Evolutionary conservation across 176 grass and related monocot genomes (phyloP).

Genomic region (Carex parvula): DNA sequence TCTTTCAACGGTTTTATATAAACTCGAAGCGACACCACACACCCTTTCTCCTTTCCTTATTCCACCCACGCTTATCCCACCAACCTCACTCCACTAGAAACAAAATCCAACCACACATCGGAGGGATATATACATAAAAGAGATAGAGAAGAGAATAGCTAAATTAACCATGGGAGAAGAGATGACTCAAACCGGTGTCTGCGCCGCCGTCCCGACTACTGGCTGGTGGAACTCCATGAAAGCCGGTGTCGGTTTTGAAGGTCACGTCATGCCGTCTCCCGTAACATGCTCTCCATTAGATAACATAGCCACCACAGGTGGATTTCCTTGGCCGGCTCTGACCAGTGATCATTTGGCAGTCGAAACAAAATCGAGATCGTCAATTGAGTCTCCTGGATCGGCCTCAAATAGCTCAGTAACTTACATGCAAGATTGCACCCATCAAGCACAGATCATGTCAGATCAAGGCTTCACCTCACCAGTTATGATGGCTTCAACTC

Average conservation of each 20-base stretch:
- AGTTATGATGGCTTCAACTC: constrained; percentile 24
- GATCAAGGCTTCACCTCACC: constrained; percentile 24
- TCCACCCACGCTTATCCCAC: constrained; percentile 28
- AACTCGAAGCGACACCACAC: constrained; percentile 12
- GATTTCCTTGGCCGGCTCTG: background rate
- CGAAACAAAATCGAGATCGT: constrained; percentile 19
- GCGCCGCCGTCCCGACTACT: background rate
- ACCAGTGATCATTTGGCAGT: background rate
- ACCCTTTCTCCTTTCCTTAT: constrained; percentile 24
- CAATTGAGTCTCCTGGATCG: constrained; percentile 18
- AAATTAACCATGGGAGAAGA: constrained; percentile 25
- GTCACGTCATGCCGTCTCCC: constrained; percentile 4
- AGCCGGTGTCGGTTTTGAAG: constrained; percentile 15
- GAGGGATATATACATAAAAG: background rate
- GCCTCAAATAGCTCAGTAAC: constrained; percentile 21
- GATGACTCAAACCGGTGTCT: constrained; percentile 10
- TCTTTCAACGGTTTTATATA: constrained; percentile 28
- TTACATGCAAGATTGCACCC: constrained; percentile 22
- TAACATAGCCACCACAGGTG: background rate
- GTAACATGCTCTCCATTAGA: constrained; percentile 20
- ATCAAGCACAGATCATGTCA: constrained; percentile 4
- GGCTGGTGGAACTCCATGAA: constrained; percentile 34
- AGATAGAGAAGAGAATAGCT: background rate
- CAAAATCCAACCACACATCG: constrained; percentile 28
- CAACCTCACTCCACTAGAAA: constrained; percentile 34